Evolutionary conservation across 768 basidiomycete genomes (phyloP).

Genomic region (Kwoniella sp.): DNA sequence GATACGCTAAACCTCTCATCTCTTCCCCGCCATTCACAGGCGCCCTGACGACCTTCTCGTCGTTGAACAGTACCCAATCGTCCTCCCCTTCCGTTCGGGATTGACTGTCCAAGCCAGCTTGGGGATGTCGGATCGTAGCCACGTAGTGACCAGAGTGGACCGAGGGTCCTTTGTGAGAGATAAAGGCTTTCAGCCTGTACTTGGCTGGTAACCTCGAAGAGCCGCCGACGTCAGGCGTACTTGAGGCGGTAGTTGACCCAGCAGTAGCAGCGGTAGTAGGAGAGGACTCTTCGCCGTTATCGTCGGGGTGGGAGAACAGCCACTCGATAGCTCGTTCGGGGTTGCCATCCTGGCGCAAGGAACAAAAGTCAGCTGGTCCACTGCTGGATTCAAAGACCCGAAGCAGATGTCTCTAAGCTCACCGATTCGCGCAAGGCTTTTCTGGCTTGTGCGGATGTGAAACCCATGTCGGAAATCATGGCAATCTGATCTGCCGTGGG

Average conservation of each 20-base stretch:
- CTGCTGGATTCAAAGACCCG: too few species aligned
- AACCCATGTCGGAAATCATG: slow-evolving; percentile 89
- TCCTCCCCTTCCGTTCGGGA: slow-evolving; percentile 58
- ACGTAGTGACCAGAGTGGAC: slow-evolving; percentile 71
- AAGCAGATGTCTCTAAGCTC: slow-evolving; percentile 56
- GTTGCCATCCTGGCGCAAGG: slow-evolving; percentile 65
- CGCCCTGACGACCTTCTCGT: slow-evolving; percentile 92
- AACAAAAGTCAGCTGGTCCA: not conserved
- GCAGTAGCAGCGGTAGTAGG: slow-evolving; percentile 29
- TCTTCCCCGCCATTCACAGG: slow-evolving; percentile 78
- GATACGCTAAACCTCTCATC: slow-evolving; percentile 81
- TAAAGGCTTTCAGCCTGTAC: slow-evolving; percentile 86
- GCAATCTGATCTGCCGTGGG: slow-evolving; percentile 71
- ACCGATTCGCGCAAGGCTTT: slow-evolving; percentile 89
- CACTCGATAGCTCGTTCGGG: slow-evolving; percentile 89
- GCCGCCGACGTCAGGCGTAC: slow-evolving; percentile 58
- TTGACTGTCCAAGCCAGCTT: slow-evolving; percentile 72
- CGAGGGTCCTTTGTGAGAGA: slow-evolving; percentile 94
- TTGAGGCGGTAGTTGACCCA: slow-evolving; percentile 1
- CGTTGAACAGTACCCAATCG: slow-evolving; percentile 90
- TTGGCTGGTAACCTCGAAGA: slow-evolving; percentile 68
- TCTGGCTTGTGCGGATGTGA: slow-evolving; percentile 74
- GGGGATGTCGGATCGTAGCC: slow-evolving; percentile 66
- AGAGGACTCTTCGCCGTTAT: slow-evolving; percentile 65
- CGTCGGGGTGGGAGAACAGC: slow-evolving; percentile 92